phyloP scores from a whole-genome alignment of 1,284 basidiomycete genomes.

The Ceratobasidium sp. region DNA sequence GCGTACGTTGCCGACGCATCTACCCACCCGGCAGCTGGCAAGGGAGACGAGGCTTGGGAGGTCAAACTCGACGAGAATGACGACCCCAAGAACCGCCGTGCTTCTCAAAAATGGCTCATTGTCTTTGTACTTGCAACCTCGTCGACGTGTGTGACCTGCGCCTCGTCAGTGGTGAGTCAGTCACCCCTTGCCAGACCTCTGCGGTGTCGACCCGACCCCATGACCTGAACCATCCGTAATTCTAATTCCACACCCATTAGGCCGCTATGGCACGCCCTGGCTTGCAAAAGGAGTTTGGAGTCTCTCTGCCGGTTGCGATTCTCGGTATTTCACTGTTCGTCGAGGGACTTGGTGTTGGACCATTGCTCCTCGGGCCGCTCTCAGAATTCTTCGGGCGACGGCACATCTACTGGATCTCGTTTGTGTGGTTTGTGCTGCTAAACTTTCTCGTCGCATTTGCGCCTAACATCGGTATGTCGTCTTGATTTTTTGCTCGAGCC shows the following conservation, averaged over 20 bases:
- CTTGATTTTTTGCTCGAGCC: conserved; percentile 37
- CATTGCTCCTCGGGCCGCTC: conserved; percentile 52
- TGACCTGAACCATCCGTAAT: conserved; percentile 38
- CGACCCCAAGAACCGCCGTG: conserved; percentile 63
- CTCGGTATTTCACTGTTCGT: conserved; percentile 62
- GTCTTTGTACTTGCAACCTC: conserved; percentile 65
- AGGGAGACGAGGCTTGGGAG: conserved; percentile 39
- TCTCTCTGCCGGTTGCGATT: conserved; percentile 72
- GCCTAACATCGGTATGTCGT: conserved; percentile 63
- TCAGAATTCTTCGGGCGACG: conserved; percentile 59
- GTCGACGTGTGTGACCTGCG: conserved; percentile 73
- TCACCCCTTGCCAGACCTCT: conserved; percentile 9
- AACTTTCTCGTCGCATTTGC: conserved; percentile 76
- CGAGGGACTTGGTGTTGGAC: conserved; percentile 55
- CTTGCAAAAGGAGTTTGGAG: conserved; percentile 67
- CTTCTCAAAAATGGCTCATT: conserved; percentile 66
- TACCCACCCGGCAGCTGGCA: background rate
- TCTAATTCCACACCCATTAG: conserved; percentile 53
- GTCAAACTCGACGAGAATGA: conserved; percentile 54
- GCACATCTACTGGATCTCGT: conserved; percentile 64
- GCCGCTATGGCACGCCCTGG: conserved; percentile 74
- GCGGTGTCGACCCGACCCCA: conserved; percentile 3
- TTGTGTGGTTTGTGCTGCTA: conserved; percentile 62
- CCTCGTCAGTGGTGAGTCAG: conserved; percentile 71
- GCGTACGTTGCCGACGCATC: background rate